phyloP scores from a whole-genome alignment of 768 basidiomycete species.

The Serendipita sp. region DNA sequence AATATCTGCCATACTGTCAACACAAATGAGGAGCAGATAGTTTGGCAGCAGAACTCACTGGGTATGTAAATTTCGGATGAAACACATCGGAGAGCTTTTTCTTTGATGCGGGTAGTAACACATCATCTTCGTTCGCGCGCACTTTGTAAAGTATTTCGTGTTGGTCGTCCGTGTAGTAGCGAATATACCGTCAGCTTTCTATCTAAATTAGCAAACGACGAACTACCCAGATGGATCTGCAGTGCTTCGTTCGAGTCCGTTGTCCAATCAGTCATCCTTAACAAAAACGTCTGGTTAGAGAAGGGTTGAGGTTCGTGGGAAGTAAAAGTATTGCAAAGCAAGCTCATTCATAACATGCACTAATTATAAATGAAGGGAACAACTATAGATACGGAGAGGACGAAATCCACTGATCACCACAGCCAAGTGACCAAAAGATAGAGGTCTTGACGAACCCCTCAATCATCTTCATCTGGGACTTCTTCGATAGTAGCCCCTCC shows the following conservation, averaged over 20 bases:
- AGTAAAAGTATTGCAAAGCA: background rate
- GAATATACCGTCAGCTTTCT: constrained; percentile 4
- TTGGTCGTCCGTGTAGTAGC: background rate
- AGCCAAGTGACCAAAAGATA: background rate
- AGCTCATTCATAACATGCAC: background rate
- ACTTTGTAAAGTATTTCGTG: constrained; percentile 26
- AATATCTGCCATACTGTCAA: constrained; percentile 46
- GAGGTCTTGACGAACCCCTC: background rate
- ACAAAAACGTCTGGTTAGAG: background rate
- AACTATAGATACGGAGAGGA: background rate
- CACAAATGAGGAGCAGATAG: background rate
- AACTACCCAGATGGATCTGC: constrained; percentile 54
- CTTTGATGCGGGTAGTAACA: constrained; percentile 28
- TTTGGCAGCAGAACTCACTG: constrained; percentile 32
- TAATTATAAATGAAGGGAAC: background rate
- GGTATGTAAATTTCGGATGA: constrained; percentile 86
- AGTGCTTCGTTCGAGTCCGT: constrained; percentile 65
- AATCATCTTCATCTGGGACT: constrained; percentile 1
- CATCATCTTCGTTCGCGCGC: constrained; percentile 50
- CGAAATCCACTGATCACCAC: background rate
- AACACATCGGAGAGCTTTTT: constrained; percentile 53
- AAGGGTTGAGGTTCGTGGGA: background rate
- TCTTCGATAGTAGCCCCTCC: constrained; percentile 2
- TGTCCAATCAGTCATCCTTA: constrained; percentile 45
- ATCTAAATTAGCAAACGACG: too few relatives aligned